Base-by-base conservation (phyloP, 305 asterid species). In the Fraxinus floribunda region DNA sequence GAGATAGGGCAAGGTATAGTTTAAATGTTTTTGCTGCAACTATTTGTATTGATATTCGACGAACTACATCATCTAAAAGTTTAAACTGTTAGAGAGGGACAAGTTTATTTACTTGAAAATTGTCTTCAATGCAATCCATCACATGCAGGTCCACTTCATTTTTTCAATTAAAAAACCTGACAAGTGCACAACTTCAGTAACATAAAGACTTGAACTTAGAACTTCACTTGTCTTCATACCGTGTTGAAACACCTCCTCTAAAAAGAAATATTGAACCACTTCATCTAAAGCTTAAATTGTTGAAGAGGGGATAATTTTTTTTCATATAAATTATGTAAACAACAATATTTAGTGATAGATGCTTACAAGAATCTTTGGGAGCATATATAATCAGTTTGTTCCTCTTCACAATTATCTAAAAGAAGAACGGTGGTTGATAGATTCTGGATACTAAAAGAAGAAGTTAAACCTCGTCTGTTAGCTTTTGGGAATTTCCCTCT, bases 1-100 rank as follows among this genome's bases (percentile, higher is more conserved):
- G 96, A 88, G 93, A 89, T 77, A 81, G 83, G 75, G 85, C 83
- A 78, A 70, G 97, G 98, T 95, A 90, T 85, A 74, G 39, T 77
- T 84, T 72, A 76, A 77, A 80, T 20, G 73, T 75, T 44, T 76
- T 79, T 83, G 77, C 82, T 41, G 75, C 62, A 36, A 30, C 36
- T 66, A 71, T 73, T 78, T 49, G 75, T 66, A 83, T 72, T 30
- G 22, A 70, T 70, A 70, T 30, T 70, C 7, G 22, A 70, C 4
- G 10, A 70, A 70, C 22, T 3, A 30, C 7, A 39, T 70, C 20
- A 13, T 30, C 9, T 70, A 4, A 1, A 70, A 30, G 75, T 0
- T 30, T 30, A 70, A 29, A 4, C 10, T 1, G 18, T 15, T 15
- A 15, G 75, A 30, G 75, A 15, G 75, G 30, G 75, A 66, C 74